Evolutionary conservation across 2,329 filamentous ascomycete species (phyloP).

Genomic region (Ploettnerulaceae sp.): DNA sequence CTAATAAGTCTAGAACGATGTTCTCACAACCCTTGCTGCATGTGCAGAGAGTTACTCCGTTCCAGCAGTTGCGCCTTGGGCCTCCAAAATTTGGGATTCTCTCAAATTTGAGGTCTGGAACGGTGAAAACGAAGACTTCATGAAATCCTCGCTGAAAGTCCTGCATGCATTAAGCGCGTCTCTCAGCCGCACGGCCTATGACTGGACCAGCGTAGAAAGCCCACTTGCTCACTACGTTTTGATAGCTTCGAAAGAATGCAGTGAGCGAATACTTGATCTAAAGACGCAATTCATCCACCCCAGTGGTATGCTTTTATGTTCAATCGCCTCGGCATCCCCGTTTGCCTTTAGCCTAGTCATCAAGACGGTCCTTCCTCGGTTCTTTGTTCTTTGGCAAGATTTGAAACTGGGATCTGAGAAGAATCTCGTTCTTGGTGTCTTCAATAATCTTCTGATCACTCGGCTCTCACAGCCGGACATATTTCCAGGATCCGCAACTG

Average conservation of each 20-base stretch:
- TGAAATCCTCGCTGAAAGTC: conserved; percentile 25
- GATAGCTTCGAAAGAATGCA: conserved; percentile 20
- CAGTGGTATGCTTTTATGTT: conserved; percentile 22
- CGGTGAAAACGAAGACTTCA: conserved; percentile 30
- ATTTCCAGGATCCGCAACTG: neutral
- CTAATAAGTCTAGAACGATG: too few relatives aligned
- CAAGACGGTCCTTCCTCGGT: conserved; percentile 20
- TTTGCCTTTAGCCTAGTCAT: conserved; percentile 22
- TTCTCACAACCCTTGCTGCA: conserved; percentile 22
- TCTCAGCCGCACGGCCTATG: neutral
- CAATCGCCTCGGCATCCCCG: conserved; percentile 21
- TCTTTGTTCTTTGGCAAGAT: conserved; percentile 23
- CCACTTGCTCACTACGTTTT: conserved; percentile 7
- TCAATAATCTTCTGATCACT: conserved; percentile 29
- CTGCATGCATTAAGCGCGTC: conserved; percentile 20
- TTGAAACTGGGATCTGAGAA: conserved; percentile 22
- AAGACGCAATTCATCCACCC: conserved; percentile 36
- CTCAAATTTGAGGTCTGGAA: conserved; percentile 35
- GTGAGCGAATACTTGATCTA: conserved; percentile 36
- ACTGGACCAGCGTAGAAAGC: conserved; percentile 1
- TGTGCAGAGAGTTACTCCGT: conserved; percentile 23
- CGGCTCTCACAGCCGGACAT: conserved; percentile 14
- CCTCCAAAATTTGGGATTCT: conserved; percentile 30
- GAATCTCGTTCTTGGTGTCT: conserved; percentile 25
- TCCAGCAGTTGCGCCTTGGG: conserved; percentile 17